Evolutionary conservation across 208 protist species (phyloP).

Genomic region (Trichomonas tenax): DNA sequence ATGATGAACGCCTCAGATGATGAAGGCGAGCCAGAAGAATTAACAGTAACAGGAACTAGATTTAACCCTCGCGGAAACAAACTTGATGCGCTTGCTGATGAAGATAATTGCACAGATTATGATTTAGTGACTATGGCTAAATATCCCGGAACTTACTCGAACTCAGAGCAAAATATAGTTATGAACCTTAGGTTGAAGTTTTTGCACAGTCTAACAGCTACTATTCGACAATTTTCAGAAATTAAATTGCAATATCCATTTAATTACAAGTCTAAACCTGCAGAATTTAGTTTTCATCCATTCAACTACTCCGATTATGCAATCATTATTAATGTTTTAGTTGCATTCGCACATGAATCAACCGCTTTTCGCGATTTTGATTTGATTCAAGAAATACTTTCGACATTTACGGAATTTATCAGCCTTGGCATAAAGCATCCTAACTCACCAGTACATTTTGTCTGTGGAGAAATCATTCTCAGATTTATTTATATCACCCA

Average conservation of each 20-base stretch:
- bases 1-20: not conserved
- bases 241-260: not conserved
- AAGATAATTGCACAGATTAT: not conserved
- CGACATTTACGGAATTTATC: not conserved
- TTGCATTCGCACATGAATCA: not conserved
- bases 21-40: not conserved
- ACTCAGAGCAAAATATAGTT: not conserved
- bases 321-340: not conserved
- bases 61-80: not conserved
- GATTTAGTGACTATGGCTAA: not conserved
- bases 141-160: not conserved
- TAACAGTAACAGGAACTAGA: not conserved
- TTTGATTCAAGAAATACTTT: not conserved
- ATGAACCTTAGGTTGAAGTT: not conserved
- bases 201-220: not conserved
- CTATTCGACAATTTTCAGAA: not conserved
- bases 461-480: not conserved
- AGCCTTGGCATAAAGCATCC: not conserved
- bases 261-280: not conserved
- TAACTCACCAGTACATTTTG: not conserved
- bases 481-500: not conserved
- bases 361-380: not conserved
- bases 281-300: not conserved
- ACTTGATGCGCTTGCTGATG: not conserved
- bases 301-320: not conserved